Percentiles rank a stretch among this genome's conserved stretches.
Evolutionary conservation across 2,329 filamentous ascomycete genomes (phyloP).

Genomic region (Aspergillus sojae): DNA sequence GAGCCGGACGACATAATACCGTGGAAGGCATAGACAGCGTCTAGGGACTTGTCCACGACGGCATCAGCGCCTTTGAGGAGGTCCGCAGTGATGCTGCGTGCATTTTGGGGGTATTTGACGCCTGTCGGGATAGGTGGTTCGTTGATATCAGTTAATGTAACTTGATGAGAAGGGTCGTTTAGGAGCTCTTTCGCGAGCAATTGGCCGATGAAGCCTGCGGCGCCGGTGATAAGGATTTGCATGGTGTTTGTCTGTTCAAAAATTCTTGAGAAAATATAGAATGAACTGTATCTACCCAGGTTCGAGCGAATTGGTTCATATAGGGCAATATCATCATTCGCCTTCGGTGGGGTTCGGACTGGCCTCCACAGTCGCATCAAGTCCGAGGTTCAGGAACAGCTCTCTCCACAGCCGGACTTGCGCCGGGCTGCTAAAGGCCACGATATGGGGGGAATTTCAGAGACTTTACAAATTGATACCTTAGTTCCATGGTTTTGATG

Average conservation of each 20-base stretch:
- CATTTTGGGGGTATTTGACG: slow-evolving; percentile 54
- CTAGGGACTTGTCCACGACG: slow-evolving; percentile 47
- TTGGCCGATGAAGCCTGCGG: slow-evolving; percentile 67
- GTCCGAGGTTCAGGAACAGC: slow-evolving; percentile 29
- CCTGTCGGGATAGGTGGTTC: slow-evolving; percentile 55
- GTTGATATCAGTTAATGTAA: slow-evolving; percentile 62
- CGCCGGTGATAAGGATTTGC: slow-evolving; percentile 65
- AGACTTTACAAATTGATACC: neutral
- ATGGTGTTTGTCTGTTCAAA: slow-evolving; percentile 25
- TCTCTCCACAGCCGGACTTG: slow-evolving; percentile 37
- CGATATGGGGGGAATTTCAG: neutral
- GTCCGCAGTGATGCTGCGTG: slow-evolving; percentile 55
- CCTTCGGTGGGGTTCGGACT: slow-evolving; percentile 17
- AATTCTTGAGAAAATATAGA: neutral
- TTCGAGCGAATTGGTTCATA: neutral
- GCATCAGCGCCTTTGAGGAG: slow-evolving; percentile 49
- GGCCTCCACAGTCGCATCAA: slow-evolving; percentile 40
- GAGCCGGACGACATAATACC: slow-evolving; percentile 69
- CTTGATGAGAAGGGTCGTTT: slow-evolving; percentile 47
- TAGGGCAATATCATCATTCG: slow-evolving; percentile 11
- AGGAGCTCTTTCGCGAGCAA: slow-evolving; percentile 60
- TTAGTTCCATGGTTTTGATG: neutral
- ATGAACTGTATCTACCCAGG: neutral
- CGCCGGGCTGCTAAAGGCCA: slow-evolving; percentile 9
- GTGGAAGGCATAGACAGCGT: slow-evolving; percentile 64